Evolutionary conservation across 805 yeast species (phyloP).

Genomic region (Myxozyma neglecta): DNA sequence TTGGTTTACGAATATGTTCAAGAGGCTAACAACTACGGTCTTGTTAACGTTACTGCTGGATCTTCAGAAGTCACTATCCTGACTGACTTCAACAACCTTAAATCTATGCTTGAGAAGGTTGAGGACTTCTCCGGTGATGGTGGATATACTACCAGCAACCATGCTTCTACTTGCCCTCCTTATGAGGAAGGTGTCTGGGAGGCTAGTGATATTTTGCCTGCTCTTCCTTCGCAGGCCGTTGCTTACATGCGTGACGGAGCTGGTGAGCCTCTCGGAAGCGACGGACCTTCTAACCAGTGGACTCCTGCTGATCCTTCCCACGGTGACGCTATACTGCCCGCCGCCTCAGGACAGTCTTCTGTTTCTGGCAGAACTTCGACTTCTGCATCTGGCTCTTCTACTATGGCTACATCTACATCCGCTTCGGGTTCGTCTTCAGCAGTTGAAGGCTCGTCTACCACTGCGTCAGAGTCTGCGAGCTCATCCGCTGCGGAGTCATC

Average conservation of each 20-base stretch:
- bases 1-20: constrained; percentile 87
- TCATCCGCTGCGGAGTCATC: constrained; percentile 41
- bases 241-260: constrained; percentile 43
- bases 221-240: constrained; percentile 36
- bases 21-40: constrained; percentile 76
- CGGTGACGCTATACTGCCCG: constrained; percentile 2
- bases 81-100: constrained; percentile 62
- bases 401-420: constrained; percentile 1
- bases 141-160: constrained; percentile 25
- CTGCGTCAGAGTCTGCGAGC: constrained; percentile 15
- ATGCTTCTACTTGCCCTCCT: constrained; percentile 33
- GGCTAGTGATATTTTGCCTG: constrained; percentile 33
- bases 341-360: constrained; percentile 4
- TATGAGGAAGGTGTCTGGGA: constrained; percentile 35
- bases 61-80: constrained; percentile 48
- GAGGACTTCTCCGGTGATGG: constrained; percentile 33
- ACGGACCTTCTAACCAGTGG: constrained; percentile 38
- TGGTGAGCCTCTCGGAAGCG: constrained; percentile 39
- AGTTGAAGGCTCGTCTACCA: constrained; percentile 35
- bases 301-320: constrained; percentile 19
- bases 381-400: constrained; percentile 11
- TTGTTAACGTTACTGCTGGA: constrained; percentile 58
- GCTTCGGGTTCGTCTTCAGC: constrained; percentile 7
- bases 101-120: constrained; percentile 54
- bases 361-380: constrained; percentile 6